Conservation (phyloP, 2,329 filamentous ascomycete species). For the Sclerotinia minor region DNA sequence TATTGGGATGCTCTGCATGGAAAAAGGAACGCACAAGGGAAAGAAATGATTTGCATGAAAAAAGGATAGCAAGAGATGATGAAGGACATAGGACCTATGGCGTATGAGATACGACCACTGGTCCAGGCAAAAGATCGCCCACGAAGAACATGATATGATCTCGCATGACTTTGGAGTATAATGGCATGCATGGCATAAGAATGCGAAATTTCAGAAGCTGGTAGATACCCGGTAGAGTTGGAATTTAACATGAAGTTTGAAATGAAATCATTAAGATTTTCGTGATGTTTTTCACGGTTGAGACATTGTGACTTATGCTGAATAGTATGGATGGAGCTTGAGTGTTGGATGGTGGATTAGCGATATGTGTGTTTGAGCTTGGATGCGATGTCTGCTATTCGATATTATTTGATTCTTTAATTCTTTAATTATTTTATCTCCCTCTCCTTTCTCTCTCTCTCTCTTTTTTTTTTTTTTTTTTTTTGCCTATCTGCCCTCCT, state of each 20-base stretch:
- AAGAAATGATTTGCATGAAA: not conserved
- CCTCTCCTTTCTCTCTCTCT: too few species aligned
- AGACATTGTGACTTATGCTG: not conserved
- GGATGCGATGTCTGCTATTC: not conserved
- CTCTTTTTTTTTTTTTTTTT: too few species aligned
- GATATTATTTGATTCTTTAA: not conserved
- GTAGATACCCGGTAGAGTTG: conserved; percentile 17
- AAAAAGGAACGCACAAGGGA: not conserved
- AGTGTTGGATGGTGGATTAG: not conserved
- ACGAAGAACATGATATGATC: not conserved
- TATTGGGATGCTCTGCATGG: not conserved
- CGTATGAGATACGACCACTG: not conserved
- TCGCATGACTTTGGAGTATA: conserved; percentile 5
- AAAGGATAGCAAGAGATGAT: not conserved
- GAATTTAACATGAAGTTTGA: not conserved
- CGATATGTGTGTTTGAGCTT: not conserved
- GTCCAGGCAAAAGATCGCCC: not conserved
- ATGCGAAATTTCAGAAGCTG: not conserved
- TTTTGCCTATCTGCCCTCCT: not conserved
- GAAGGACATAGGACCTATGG: not conserved
- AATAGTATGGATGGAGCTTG: not conserved
- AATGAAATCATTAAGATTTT: not conserved
- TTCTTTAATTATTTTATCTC: not conserved
- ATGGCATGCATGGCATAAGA: not conserved
- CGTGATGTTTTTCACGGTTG: too few species aligned